phyloP scores from a whole-genome alignment of 345 rosid species.

The Psidium guajava region DNA sequence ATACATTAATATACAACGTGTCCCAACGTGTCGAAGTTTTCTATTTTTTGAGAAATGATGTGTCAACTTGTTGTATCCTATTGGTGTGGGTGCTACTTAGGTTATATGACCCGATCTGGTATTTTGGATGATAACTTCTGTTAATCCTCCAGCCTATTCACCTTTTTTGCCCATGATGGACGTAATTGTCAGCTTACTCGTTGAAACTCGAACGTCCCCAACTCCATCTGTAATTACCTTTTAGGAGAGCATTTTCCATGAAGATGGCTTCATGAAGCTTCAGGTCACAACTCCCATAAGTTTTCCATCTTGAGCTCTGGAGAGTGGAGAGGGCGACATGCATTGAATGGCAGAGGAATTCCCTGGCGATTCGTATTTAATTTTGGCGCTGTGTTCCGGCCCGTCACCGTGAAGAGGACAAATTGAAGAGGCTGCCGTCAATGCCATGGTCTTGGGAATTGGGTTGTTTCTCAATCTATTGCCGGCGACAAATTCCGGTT shows the following conservation, averaged over 20 bases:
- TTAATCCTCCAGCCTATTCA: neutral
- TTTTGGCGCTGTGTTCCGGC: neutral
- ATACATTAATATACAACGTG: too few species aligned
- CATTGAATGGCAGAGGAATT: neutral
- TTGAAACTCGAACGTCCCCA: neutral
- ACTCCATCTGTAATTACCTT: neutral
- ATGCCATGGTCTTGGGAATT: neutral
- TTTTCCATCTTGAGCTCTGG: neutral
- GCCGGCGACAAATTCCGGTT: too few species aligned
- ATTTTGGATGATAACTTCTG: neutral
- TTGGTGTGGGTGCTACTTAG: too few species aligned
- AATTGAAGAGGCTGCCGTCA: neutral
- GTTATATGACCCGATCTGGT: neutral
- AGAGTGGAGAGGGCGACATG: neutral
- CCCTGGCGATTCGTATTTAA: neutral
- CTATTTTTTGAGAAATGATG: too few species aligned
- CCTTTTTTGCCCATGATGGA: neutral
- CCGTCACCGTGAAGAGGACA: neutral
- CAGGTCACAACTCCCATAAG: neutral
- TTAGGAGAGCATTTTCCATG: neutral
- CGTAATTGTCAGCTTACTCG: neutral
- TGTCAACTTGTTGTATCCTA: too few species aligned
- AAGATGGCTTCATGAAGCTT: neutral
- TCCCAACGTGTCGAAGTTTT: too few species aligned
- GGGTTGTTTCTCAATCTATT: neutral